phyloP scores from a whole-genome alignment of 2,329 filamentous ascomycete genomes.

The Cercospora canescens region DNA sequence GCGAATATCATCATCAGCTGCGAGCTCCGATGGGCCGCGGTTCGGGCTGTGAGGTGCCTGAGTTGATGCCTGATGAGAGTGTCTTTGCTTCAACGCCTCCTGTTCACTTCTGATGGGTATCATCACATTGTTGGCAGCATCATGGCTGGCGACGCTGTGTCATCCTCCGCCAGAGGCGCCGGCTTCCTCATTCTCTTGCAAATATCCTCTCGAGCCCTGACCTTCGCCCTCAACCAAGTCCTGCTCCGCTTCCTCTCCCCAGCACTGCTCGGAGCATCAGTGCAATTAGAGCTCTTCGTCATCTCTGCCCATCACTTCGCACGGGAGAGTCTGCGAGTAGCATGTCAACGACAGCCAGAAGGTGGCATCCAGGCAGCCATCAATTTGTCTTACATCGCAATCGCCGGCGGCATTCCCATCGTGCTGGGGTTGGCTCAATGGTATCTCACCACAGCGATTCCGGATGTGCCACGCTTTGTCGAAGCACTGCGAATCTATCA shows the following conservation, averaged over 20 bases:
- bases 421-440: constrained; percentile 59
- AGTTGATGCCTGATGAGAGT: neutral
- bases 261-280: constrained; percentile 77
- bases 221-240: constrained; percentile 89
- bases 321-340: constrained; percentile 86
- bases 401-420: constrained; percentile 66
- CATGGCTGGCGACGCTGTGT: constrained; percentile 36
- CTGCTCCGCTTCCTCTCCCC: constrained; percentile 87
- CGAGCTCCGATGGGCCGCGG: neutral
- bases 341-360: constrained; percentile 70
- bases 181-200: constrained; percentile 87
- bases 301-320: constrained; percentile 94
- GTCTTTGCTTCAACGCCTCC: neutral
- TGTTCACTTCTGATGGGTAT: neutral
- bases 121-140: neutral
- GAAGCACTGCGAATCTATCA: constrained; percentile 57
- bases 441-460: constrained; percentile 61
- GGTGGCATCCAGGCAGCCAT: constrained; percentile 69
- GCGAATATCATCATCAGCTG: neutral
- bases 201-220: constrained; percentile 80
- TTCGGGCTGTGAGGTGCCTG: neutral
- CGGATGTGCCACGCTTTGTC: constrained; percentile 62
- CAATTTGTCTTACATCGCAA: constrained; percentile 82
- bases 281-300: constrained; percentile 90
- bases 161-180: constrained; percentile 66